A percentile compares a stretch with the other conserved stretches of the same genome.
phyloP scores from a whole-genome alignment of 768 basidiomycete species.

The Antrodiella citrinella region DNA sequence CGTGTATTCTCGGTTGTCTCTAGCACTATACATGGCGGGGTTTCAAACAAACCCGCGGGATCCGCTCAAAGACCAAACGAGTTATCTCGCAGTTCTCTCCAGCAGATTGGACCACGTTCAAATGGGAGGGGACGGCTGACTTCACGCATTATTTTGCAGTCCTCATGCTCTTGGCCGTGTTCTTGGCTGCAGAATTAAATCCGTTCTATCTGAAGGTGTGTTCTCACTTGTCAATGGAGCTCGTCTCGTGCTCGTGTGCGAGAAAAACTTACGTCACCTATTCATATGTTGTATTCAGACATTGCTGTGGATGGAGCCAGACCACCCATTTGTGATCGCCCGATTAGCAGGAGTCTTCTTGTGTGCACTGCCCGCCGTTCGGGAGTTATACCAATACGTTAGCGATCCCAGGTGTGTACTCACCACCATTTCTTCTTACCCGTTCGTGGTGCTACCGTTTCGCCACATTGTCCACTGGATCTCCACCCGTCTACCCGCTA shows the following conservation, averaged over 20 bases:
- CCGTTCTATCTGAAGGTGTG: slow-evolving; percentile 82
- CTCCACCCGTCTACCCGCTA: background rate
- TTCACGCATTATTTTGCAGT: slow-evolving; percentile 71
- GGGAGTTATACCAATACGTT: slow-evolving; percentile 79
- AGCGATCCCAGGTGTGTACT: slow-evolving; percentile 65
- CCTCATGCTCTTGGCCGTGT: slow-evolving; percentile 66
- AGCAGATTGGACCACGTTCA: slow-evolving; percentile 81
- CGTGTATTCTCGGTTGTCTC: slow-evolving; percentile 9
- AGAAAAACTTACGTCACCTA: slow-evolving; percentile 2
- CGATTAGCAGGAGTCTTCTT: slow-evolving; percentile 70
- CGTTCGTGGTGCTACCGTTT: background rate
- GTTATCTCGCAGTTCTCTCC: slow-evolving; percentile 82
- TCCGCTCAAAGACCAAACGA: slow-evolving; percentile 72
- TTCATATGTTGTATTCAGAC: slow-evolving; percentile 23
- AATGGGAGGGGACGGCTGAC: slow-evolving; percentile 73
- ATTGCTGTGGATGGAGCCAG: slow-evolving; percentile 83
- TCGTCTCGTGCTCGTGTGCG: background rate
- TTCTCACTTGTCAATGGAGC: slow-evolving; percentile 1
- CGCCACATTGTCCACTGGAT: background rate
- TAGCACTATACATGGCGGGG: slow-evolving; percentile 86
- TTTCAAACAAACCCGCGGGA: slow-evolving; percentile 64
- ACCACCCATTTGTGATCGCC: slow-evolving; percentile 76
- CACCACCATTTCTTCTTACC: background rate
- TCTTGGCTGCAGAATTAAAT: slow-evolving; percentile 79
- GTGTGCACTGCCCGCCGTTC: slow-evolving; percentile 79